Conservation (phyloP, 352 stramenopile genomes). For the Pythium grandisporangium region DNA sequence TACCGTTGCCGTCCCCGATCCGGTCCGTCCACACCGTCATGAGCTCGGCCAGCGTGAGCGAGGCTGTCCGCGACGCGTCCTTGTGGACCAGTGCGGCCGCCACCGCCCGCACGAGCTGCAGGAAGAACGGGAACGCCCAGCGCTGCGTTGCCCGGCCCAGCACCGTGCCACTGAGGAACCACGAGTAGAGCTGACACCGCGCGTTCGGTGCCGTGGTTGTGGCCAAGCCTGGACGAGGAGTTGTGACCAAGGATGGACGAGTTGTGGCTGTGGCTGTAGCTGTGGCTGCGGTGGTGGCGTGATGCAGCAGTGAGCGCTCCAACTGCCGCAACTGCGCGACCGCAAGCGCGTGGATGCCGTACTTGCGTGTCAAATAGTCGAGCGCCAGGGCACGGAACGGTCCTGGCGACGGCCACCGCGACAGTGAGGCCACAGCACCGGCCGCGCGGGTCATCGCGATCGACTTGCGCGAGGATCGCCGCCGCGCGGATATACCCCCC, state of each 20-base stretch:
- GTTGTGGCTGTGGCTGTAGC: too few species aligned
- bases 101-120: constrained; percentile 35
- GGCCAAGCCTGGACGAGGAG: too few species aligned
- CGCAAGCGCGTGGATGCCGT: constrained; percentile 68
- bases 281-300: constrained; percentile 25
- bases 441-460: too few species aligned
- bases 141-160: constrained; percentile 26
- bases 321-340: constrained; percentile 61
- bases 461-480: too few species aligned
- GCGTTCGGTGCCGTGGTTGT: too few species aligned
- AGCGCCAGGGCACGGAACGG: constrained; percentile 55
- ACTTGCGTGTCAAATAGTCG: constrained; percentile 55
- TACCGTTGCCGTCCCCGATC: constrained; percentile 53
- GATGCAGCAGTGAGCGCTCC: constrained; percentile 55
- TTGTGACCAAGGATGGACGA: too few species aligned
- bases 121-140: constrained; percentile 54
- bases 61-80: constrained; percentile 3
- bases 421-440: too few species aligned
- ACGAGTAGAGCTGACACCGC: constrained; percentile 53
- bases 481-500: too few species aligned
- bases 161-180: constrained; percentile 53
- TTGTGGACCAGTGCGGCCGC: constrained; percentile 30
- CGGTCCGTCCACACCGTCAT: constrained; percentile 47
- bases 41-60: constrained; percentile 27
- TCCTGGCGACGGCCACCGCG: too few species aligned